Percentiles rank a stretch among this genome's conserved stretches.
Conservation (phyloP, 1,284 basidiomycete genomes). For the Ceratobasidium sp. region DNA sequence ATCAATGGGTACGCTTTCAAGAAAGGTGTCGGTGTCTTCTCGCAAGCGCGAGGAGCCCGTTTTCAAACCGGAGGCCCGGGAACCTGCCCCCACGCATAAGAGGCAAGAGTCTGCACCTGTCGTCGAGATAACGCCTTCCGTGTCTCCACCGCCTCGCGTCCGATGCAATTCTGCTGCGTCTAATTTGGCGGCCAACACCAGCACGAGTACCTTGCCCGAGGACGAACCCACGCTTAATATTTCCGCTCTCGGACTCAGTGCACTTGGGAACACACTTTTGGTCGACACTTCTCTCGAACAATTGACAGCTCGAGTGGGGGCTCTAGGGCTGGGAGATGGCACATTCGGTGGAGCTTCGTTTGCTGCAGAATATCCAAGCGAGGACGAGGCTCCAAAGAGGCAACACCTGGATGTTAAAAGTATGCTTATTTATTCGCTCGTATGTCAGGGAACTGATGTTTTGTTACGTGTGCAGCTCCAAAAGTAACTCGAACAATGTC, state of each 20-base stretch:
- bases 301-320: not conserved
- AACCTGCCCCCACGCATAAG: not conserved
- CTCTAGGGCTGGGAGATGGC: not conserved
- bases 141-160: not conserved
- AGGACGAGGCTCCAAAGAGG: not conserved
- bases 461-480: slow-evolving; percentile 18
- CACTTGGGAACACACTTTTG: slow-evolving; percentile 7
- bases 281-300: slow-evolving; percentile 37
- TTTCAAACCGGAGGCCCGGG: not conserved
- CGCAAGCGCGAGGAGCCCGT: not conserved
- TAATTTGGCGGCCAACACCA: not conserved
- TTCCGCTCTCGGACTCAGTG: slow-evolving; percentile 21
- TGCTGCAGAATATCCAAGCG: slow-evolving; percentile 5
- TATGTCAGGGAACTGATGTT: not conserved
- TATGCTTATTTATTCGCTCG: not conserved
- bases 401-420: slow-evolving; percentile 23
- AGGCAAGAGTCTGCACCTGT: not conserved
- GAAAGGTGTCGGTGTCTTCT: slow-evolving; percentile 6
- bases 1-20: not conserved
- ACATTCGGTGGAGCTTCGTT: slow-evolving; percentile 33
- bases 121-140: not conserved
- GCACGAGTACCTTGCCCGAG: slow-evolving; percentile 1
- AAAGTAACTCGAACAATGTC: slow-evolving; percentile 3
- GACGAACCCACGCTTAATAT: slow-evolving; percentile 36
- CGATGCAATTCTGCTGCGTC: not conserved